Base-by-base conservation (phyloP, 305 asterid species). In the Euphrasia arctica region DNA sequence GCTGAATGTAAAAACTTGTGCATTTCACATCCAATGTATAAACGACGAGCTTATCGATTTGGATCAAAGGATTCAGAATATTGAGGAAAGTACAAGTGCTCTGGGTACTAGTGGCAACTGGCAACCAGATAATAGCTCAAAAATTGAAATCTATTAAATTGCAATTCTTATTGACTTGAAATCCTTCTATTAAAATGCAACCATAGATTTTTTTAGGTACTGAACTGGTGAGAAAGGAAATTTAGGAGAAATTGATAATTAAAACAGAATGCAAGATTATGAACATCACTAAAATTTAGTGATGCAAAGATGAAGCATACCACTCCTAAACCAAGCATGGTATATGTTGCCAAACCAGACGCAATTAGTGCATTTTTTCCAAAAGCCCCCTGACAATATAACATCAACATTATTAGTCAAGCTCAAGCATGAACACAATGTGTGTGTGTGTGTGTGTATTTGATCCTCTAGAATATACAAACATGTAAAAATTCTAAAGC, bases 241-340 rank as follows among this genome's bases (percentile, higher is more conserved):
- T 55, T 9, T 39, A 29, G 43, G 43, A 42, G 27, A 28, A 28
- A 12, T 14, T n/a, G 22, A 14, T 50, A 50, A 50, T 14, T 41
- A 60, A 11, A 65, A 65, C 8, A 36, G 3, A 27, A 15, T 13
- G 50, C 47, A 54, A 59, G 6, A 48, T 25, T 43, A 62, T 56
- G 56, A 50, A 50, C 56, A 11, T 50, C 15, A 7, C 6, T 54
- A 42, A 55, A 66, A 52, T 50, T 49, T 56, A 57, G 54, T 10
- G 13, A 49, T 60, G 39, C 22, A 25, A 57, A 57, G 64, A 68
- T 9, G 51, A 60, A 76, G 34, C 81, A 56, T 83, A 86, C 96
- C 96, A 80, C 88, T 68, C 96, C 96, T 62, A 88, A 69, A 51
- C 96, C 96, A 50, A 88, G 80, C 69, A 88, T 57, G 52, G 88